Conservation (phyloP, 176 grass and related monocot genomes). For the Saccharum spontaneum region DNA sequence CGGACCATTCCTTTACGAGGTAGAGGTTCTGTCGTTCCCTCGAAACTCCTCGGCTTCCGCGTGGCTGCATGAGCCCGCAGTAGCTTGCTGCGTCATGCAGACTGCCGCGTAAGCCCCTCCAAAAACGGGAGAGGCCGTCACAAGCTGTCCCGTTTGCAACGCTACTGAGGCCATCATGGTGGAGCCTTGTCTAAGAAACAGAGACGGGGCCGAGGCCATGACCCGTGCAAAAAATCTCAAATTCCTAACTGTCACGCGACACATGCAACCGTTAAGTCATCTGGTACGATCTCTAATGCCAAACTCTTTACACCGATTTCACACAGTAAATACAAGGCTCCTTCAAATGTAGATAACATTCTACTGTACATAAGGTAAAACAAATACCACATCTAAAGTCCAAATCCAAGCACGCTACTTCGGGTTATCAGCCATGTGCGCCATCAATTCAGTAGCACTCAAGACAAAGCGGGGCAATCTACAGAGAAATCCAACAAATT, state of each 20-base stretch:
- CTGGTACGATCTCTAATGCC: not conserved
- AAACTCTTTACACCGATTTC: not conserved
- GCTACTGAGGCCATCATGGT: not conserved
- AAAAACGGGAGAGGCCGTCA: not conserved
- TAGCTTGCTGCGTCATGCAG: too few relatives aligned
- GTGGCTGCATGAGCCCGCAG: too few relatives aligned
- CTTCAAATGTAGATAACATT: not conserved
- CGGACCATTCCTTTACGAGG: too few relatives aligned
- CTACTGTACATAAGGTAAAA: constrained; percentile 33
- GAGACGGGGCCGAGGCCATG: not conserved
- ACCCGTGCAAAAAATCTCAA: not conserved
- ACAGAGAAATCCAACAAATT: not conserved
- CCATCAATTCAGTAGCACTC: constrained; percentile 3
- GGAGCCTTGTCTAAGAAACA: not conserved
- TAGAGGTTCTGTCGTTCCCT: too few relatives aligned
- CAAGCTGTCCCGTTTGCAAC: not conserved
- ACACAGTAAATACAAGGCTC: not conserved
- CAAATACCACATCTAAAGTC: not conserved
- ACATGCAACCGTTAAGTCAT: not conserved
- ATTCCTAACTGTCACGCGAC: not conserved
- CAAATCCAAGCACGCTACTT: constrained; percentile 22
- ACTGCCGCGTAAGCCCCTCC: not conserved
- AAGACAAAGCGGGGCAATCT: not conserved
- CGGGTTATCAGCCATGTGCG: not conserved
- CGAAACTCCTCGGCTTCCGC: too few relatives aligned